Evolutionary conservation across 306 rosid genomes (phyloP).

Genomic region (Arachis stenosperma): DNA sequence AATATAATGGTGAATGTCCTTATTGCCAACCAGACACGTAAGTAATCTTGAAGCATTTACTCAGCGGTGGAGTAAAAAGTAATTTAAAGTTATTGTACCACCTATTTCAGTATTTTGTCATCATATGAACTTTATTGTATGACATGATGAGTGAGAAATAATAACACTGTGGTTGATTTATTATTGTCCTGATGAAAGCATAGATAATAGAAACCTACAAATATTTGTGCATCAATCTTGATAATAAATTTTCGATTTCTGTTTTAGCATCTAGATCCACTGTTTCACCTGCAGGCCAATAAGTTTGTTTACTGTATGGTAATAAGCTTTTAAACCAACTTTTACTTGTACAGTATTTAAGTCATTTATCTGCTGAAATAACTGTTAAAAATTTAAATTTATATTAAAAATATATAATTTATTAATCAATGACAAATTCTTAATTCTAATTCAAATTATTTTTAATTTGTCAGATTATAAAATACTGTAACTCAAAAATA

Average conservation of each 20-base stretch:
- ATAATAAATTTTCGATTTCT: not conserved
- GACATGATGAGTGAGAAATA: constrained; percentile 2
- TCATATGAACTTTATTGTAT: constrained; percentile 14
- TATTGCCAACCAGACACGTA: constrained; percentile 1
- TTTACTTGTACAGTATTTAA: no score
- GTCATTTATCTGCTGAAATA: no score
- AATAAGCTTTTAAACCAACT: no score
- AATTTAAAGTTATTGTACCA: not conserved
- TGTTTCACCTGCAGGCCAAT: constrained; percentile 5
- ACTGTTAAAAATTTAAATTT: no score
- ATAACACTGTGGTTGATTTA: constrained; percentile 1
- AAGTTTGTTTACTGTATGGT: not conserved
- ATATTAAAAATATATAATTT: no score
- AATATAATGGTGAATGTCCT: constrained; percentile 2
- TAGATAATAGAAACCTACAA: not conserved
- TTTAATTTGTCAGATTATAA: no score
- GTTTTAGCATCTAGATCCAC: not conserved
- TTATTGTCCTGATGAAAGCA: not conserved
- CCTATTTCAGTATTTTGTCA: not conserved
- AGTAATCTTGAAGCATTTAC: not conserved
- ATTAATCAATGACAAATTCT: no score
- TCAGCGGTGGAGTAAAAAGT: not conserved
- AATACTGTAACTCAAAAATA: no score
- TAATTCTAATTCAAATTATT: no score
- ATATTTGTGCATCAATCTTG: not conserved